Evolutionary conservation across 2,329 filamentous ascomycete genomes (phyloP).

Genomic region (Aspergillus costaricaensis): DNA sequence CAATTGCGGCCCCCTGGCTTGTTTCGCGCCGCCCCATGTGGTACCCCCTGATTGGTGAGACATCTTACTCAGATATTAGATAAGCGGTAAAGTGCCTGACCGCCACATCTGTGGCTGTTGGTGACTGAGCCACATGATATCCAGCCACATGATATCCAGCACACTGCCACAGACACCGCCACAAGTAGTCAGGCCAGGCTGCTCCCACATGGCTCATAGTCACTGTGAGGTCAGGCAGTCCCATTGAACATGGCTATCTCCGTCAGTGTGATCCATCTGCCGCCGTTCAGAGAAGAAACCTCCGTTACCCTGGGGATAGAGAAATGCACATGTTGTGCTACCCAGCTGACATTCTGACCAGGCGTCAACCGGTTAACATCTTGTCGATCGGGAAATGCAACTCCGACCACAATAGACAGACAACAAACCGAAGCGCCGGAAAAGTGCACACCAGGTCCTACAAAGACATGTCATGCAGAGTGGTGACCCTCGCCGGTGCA

Average conservation of each 20-base stretch:
- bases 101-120: neutral
- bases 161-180: neutral
- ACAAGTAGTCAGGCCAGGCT: neutral
- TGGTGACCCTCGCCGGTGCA: neutral
- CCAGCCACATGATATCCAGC: neutral
- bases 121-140: neutral
- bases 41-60: neutral
- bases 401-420: neutral
- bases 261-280: neutral
- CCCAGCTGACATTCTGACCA: neutral
- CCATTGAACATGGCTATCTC: neutral
- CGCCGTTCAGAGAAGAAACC: neutral
- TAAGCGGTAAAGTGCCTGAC: neutral
- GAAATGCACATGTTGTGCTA: neutral
- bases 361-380: neutral
- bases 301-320: neutral
- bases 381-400: neutral
- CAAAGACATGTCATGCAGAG: neutral
- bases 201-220: neutral
- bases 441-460: neutral
- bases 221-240: neutral
- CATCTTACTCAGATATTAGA: neutral
- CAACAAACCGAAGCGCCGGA: neutral
- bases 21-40: conserved; percentile 5
- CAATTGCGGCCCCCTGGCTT: conserved; percentile 5